Percentiles rank a stretch among this genome's conserved stretches.
These are phyloP conservation scores for Hanseniaspora clermontiae DNA, from an alignment of 805 yeast species.

Conservation along the genomic window DNA sequence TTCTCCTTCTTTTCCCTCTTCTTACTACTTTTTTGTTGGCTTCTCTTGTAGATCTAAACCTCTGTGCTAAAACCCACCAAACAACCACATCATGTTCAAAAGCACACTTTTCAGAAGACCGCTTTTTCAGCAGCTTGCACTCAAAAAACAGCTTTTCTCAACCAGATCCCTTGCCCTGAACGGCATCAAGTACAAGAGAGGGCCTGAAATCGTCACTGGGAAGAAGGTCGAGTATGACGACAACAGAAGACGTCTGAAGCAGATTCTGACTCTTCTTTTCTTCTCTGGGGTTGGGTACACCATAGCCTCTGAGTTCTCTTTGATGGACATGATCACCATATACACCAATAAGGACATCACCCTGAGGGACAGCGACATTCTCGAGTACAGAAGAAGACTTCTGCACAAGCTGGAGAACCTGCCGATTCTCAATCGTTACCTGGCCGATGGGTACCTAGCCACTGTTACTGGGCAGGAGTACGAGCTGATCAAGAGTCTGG, in stretches of 20 bases:
- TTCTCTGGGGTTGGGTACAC: slow-evolving; percentile 25
- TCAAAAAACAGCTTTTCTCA: neutral
- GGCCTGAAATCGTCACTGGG: slow-evolving; percentile 47
- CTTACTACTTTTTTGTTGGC: too few relatives aligned
- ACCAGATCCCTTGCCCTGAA: neutral
- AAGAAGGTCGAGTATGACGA: slow-evolving; percentile 26
- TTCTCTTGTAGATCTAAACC: too few relatives aligned
- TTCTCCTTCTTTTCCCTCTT: too few relatives aligned
- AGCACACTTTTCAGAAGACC: neutral
- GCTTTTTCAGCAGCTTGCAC: neutral
- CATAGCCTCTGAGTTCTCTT: slow-evolving; percentile 27
- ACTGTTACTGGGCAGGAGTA: neutral
- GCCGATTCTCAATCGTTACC: slow-evolving; percentile 36
- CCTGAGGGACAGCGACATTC: slow-evolving; percentile 22
- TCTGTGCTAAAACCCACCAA: neutral
- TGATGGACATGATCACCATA: slow-evolving; percentile 27
- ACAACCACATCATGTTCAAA: neutral
- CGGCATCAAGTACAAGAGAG: neutral
- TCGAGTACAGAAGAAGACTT: slow-evolving; percentile 26
- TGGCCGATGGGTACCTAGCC: slow-evolving; percentile 31
- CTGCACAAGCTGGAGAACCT: slow-evolving; percentile 38
- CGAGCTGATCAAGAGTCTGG: slow-evolving; percentile 47
- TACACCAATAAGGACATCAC: slow-evolving; percentile 27
- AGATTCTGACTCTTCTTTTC: slow-evolving; percentile 21
- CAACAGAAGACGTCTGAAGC: slow-evolving; percentile 7